phyloP scores from a whole-genome alignment of 805 yeast genomes.

The Sugiyamaella valdiviana region DNA sequence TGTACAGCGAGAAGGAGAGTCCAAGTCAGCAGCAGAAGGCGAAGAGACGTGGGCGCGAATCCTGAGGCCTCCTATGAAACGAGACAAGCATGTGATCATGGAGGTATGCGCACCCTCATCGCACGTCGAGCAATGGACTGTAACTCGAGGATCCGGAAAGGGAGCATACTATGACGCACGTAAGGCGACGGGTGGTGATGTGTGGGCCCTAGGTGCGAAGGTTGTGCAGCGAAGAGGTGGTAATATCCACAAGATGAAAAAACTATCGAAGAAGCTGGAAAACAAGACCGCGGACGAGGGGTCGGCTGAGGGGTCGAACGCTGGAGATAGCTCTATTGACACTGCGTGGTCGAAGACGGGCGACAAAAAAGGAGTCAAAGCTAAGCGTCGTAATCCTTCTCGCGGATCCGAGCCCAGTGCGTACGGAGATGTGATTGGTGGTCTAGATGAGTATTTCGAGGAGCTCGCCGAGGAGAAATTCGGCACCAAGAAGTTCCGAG shows the following conservation, averaged over 20 bases:
- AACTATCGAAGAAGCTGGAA: constrained; percentile 5
- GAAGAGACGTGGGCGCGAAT: constrained; percentile 62
- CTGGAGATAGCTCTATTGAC: constrained; percentile 3
- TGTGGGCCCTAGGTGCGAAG: constrained; percentile 74
- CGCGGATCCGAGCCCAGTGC: constrained; percentile 19
- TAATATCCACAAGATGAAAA: constrained; percentile 14
- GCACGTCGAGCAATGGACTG: constrained; percentile 76
- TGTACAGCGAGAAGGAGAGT: constrained; percentile 42
- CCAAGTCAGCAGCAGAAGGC: constrained; percentile 24
- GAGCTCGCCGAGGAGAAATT: constrained; percentile 7
- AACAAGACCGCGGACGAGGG: not conserved
- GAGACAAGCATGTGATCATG: constrained; percentile 75
- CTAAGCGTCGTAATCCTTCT: not conserved
- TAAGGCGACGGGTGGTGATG: constrained; percentile 75
- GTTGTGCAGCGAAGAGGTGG: constrained; percentile 37
- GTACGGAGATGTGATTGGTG: constrained; percentile 10
- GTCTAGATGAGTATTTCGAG: constrained; percentile 12
- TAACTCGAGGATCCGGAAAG: constrained; percentile 70
- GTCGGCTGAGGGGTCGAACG: not conserved
- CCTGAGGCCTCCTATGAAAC: constrained; percentile 57
- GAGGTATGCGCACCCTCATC: constrained; percentile 79
- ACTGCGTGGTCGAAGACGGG: constrained; percentile 4
- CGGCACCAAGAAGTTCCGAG: constrained; percentile 3
- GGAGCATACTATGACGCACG: constrained; percentile 85
- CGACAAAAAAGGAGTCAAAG: not conserved